Conservation (phyloP, 2,329 filamentous ascomycete species). For the Grosmannia penicillata region DNA sequence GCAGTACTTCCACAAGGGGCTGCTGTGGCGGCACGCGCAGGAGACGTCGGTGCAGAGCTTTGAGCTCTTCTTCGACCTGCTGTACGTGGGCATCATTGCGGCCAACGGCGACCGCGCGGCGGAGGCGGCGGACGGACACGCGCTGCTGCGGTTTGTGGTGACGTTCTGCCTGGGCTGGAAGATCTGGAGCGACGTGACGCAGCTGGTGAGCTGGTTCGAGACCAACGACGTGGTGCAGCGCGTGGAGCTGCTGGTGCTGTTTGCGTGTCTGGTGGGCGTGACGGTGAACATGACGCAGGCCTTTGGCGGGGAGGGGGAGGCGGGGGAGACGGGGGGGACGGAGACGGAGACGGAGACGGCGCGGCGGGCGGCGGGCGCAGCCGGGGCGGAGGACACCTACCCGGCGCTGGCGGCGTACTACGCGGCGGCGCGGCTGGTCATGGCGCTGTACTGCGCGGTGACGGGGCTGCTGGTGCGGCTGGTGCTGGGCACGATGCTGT, state of each 20-base stretch:
- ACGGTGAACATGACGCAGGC: slow-evolving; percentile 48
- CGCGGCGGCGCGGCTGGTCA: slow-evolving; percentile 39
- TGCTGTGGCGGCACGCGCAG: slow-evolving; percentile 45
- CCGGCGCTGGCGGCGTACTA: slow-evolving; percentile 46
- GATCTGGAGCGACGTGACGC: slow-evolving; percentile 45
- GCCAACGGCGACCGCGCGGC: slow-evolving; percentile 46
- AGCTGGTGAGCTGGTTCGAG: slow-evolving; percentile 47
- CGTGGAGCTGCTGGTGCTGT: slow-evolving; percentile 42
- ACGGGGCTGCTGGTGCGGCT: slow-evolving; percentile 38
- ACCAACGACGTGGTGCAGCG: slow-evolving; percentile 45
- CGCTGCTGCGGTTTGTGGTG: slow-evolving; percentile 43
- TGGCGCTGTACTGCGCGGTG: slow-evolving; percentile 29
- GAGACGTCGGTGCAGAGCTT: slow-evolving; percentile 47
- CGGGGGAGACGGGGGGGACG: not conserved
- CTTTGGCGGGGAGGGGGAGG: slow-evolving; percentile 22
- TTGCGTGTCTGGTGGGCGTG: slow-evolving; percentile 44
- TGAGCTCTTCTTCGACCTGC: slow-evolving; percentile 49
- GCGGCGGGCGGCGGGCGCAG: not conserved
- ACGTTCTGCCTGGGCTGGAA: slow-evolving; percentile 50
- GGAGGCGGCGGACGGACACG: slow-evolving; percentile 36
- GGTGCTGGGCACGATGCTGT: slow-evolving; percentile 39
- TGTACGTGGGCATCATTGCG: slow-evolving; percentile 50
- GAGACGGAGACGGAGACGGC: not conserved
- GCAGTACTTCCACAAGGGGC: slow-evolving; percentile 51
- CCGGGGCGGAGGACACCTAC: slow-evolving; percentile 28